Percentiles rank a stretch among this genome's conserved stretches.
Evolutionary conservation across 177 flowering plant species (phyloP).

Genomic region (Vitis hybrid): DNA sequence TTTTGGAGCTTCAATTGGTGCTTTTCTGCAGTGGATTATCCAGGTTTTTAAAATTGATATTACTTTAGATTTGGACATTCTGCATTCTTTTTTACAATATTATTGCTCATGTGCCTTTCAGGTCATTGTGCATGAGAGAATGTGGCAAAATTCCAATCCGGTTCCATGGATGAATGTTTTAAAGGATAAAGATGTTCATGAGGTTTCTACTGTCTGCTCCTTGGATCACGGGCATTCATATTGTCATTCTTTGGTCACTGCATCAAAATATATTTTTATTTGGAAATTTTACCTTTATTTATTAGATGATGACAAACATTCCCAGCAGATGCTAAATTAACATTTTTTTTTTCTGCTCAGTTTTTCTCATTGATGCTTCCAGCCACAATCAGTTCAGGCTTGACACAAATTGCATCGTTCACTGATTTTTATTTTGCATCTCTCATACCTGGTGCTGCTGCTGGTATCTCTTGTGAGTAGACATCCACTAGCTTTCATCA

Average conservation of each 20-base stretch:
- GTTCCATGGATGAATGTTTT: constrained; percentile 19
- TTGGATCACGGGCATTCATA: not conserved
- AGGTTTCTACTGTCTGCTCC: constrained; percentile 17
- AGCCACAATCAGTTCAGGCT: constrained; percentile 29
- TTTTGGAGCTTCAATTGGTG: constrained; percentile 31
- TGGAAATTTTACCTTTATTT: not conserved
- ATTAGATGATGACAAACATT: not conserved
- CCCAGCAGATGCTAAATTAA: not conserved
- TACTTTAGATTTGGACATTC: not conserved
- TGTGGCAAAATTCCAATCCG: constrained; percentile 11
- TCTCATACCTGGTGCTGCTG: constrained; percentile 33
- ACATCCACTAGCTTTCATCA: not conserved
- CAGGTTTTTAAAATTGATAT: constrained; percentile 21
- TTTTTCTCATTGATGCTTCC: constrained; percentile 30
- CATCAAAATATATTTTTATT: not conserved
- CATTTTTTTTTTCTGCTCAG: constrained; percentile 12
- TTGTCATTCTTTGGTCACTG: not conserved
- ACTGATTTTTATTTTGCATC: constrained; percentile 37
- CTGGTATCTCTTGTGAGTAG: constrained; percentile 36
- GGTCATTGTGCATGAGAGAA: constrained; percentile 20
- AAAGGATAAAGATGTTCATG: constrained; percentile 23
- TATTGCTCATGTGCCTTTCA: constrained; percentile 2
- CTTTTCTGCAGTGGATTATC: constrained; percentile 29
- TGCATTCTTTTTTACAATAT: not conserved
- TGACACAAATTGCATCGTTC: constrained; percentile 33